Evolutionary conservation across 2,329 filamentous ascomycete species (phyloP), one percentile per base, ranked within the genome.

Genomic region (Paramyrothecium roridum): DNA sequence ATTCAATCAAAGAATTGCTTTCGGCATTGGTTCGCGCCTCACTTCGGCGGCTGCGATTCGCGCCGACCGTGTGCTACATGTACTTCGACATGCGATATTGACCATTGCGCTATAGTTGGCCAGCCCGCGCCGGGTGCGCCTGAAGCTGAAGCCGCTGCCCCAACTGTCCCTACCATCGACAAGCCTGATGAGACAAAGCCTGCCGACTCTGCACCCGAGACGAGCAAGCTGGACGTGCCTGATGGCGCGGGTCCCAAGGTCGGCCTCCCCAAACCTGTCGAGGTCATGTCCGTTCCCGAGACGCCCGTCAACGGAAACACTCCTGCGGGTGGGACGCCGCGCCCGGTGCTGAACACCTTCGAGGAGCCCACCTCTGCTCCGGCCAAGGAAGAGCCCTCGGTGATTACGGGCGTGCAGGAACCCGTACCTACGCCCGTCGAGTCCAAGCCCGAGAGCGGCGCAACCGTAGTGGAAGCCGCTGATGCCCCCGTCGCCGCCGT

Each of bases 221-320:
- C 65, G 37, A 55, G 48, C 45, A 59, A 66, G 48, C 37, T 50
- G 17, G 57, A 58, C 22, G 37, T 52, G 13, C 51, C 54, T 58
- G 61, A 52, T 11, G 56, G 59, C 51, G 50, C 54, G 40, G 55
- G 61, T 45, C 59, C 65, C 23, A 55, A 53, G 1, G 47, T 58
- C 8, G 59, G 54, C 17, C 56, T 53, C 21, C 67, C 71, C 10
- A 71, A 70, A 58, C 68, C 71, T 6, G 72, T 72, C 40, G 70
- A 74, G 61, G 60, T 73, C 48, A 63, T 61, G 21, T 70, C 70
- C 17, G 67, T 69, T 8, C 69, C 70, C 19, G 60, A 73, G 59
- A 76, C 71, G 10, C 73, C 74, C 21, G 52, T 72, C 52, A 67
- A 72, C 46, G 61, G 61, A 19, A 56, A 57, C 48, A 73, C 72